Base-by-base conservation (phyloP, 108 stramenopile genomes). In the Fragilaria crotonensis region DNA sequence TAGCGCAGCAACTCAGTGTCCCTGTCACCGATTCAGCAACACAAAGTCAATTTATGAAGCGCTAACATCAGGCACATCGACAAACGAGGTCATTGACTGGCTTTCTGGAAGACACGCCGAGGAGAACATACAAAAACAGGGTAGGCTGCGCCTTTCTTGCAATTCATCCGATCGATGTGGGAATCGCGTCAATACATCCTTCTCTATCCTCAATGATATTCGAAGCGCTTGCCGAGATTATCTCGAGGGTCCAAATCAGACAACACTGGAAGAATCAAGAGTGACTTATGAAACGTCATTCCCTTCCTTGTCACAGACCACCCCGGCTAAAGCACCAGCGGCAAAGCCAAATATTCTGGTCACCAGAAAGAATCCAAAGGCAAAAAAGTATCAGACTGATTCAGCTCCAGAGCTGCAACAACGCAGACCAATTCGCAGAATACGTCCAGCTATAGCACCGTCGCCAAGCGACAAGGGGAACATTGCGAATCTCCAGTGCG, bases 191-290 rank as follows among this genome's bases (percentile, higher is more conserved):
- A 27, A 18, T 2, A 61, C 79, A 5, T 85, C 90, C 1, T 76
- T 87, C 63, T 52, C 67, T 0, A 77, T 87, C 45, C 63, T 87
- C 20, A 87, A 84, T 60, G 84, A 76, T 5, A 79, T 91, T 52
- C 79, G 86, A 29, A 84, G 84, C 71, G 89, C 84, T 4, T 87
- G 84, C 61, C 79, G 77, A 33, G 63, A 56, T 3, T 74, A 72
- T 58, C 63, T 87, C 21, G 83, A 78, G 58, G 41, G 14, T 14
- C 17, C 41, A 17, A 9, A 9, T 17, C 17, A 9, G 41, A 52
- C 2, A 1, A n/a, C 51, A 3, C 18, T 18, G 18, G 51, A 52
- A 26, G 28, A 27, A 3, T n/a, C 22, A 21, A 46, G 2, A 2
- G 19, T 46, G 2, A 46, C 45, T 21, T 21, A 46, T 4, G 22